phyloP scores from a whole-genome alignment of 148 eudicot species.

The Amaranthus cruentus region DNA sequence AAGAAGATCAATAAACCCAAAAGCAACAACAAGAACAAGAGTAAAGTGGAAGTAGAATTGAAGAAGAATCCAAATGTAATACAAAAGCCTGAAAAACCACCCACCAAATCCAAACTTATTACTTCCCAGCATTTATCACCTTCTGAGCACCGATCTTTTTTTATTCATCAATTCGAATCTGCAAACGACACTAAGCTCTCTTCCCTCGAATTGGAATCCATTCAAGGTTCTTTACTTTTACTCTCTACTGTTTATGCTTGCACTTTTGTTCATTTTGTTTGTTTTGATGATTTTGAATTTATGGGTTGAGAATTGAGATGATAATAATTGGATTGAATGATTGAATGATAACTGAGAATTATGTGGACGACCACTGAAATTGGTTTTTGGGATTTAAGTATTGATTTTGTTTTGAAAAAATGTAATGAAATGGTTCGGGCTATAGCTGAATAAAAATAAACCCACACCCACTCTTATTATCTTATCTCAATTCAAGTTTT shows the following conservation, averaged over 20 bases:
- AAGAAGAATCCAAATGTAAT: neutral
- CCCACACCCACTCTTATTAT: too few species aligned
- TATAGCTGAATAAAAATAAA: too few species aligned
- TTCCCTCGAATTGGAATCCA: slow-evolving; percentile 67
- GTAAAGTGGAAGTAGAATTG: slow-evolving; percentile 1
- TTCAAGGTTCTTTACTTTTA: slow-evolving; percentile 38
- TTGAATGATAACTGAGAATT: too few species aligned
- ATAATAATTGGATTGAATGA: too few species aligned
- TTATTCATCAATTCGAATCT: slow-evolving; percentile 55
- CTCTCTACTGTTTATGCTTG: neutral
- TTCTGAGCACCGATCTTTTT: slow-evolving; percentile 50
- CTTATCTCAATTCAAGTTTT: too few species aligned
- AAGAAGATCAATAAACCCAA: slow-evolving; percentile 28
- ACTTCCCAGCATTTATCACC: slow-evolving; percentile 18
- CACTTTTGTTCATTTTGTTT: neutral
- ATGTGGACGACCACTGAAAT: too few species aligned
- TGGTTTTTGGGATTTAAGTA: too few species aligned
- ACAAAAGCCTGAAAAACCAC: slow-evolving; percentile 4
- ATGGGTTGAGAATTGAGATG: too few species aligned
- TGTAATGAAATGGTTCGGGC: too few species aligned
- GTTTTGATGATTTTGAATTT: neutral
- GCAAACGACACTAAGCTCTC: slow-evolving; percentile 57
- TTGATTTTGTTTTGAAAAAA: too few species aligned
- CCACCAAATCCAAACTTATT: neutral
- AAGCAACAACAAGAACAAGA: slow-evolving; percentile 28